These are phyloP conservation scores for Ustilago lituana DNA, from an alignment of 1,284 basidiomycete genomes.

Conservation along the genomic window DNA sequence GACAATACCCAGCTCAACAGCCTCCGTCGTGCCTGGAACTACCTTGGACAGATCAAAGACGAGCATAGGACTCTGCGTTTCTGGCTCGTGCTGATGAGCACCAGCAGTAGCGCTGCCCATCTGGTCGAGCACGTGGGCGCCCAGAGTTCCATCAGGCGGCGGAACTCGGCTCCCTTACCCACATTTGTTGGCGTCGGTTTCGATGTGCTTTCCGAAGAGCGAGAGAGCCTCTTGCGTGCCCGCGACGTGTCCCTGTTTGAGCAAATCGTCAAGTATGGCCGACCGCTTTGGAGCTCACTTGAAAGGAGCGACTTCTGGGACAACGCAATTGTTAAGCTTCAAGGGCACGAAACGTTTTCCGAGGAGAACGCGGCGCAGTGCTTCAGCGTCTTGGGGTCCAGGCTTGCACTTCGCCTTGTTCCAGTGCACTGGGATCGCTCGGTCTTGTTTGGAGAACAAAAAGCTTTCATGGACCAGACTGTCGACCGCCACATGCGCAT, in stretches of 20 bases:
- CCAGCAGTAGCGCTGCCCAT: conserved; percentile 15
- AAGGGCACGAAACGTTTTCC: neutral
- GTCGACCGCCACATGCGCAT: conserved; percentile 28
- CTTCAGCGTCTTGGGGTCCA: conserved; percentile 14
- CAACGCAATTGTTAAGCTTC: neutral
- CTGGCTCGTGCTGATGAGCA: conserved; percentile 26
- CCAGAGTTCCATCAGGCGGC: neutral
- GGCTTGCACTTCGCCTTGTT: conserved; percentile 5
- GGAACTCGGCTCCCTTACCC: neutral
- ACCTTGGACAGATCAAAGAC: neutral
- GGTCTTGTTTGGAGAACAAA: neutral
- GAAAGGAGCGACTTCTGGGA: neutral
- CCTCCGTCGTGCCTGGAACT: conserved; percentile 18
- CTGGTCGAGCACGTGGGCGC: neutral
- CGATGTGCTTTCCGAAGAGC: conserved; percentile 8
- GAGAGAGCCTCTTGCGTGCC: neutral
- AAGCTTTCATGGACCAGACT: neutral
- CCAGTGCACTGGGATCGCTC: neutral
- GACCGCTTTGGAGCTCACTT: conserved; percentile 20
- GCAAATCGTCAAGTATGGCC: conserved; percentile 18
- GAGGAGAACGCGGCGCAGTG: neutral
- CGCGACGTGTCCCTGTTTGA: neutral
- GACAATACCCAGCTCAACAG: conserved; percentile 2
- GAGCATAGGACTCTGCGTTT: neutral
- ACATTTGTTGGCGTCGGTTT: conserved; percentile 12